phyloP scores from a whole-genome alignment of 441 rosid genomes.

The Rhodomyrtus psidioides region DNA sequence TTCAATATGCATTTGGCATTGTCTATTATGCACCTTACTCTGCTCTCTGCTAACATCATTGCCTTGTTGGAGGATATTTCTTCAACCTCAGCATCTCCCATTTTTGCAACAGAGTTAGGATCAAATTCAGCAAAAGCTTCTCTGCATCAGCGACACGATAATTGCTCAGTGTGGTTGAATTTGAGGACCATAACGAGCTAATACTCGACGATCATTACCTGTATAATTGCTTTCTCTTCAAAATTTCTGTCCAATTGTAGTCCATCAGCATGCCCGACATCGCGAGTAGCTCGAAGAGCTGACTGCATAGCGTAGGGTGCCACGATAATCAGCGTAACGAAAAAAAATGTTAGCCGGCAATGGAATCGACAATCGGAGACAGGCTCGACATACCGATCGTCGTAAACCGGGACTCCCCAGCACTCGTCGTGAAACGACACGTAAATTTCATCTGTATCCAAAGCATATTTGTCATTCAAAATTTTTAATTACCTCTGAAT shows the following conservation, averaged over 20 bases:
- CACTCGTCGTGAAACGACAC: conserved; percentile 85
- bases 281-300: conserved; percentile 82
- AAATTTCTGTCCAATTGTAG: conserved; percentile 92
- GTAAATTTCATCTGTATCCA: conserved; percentile 24
- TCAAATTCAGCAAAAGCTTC: conserved; percentile 77
- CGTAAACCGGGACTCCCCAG: conserved; percentile 95
- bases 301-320: conserved; percentile 25
- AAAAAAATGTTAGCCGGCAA: conserved; percentile 33
- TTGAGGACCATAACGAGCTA: not conserved
- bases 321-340: not conserved
- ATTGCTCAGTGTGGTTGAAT: not conserved
- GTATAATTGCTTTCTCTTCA: conserved; percentile 59
- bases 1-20: conserved; percentile 80
- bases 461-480: not conserved
- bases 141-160: conserved; percentile 21
- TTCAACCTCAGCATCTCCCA: conserved; percentile 71
- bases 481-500: not conserved
- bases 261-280: conserved; percentile 95
- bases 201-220: conserved; percentile 25
- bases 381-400: conserved; percentile 17
- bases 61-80: conserved; percentile 71
- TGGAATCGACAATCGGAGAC: not conserved
- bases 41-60: conserved; percentile 59
- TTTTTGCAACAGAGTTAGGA: conserved; percentile 60
- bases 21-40: conserved; percentile 79